Base-by-base conservation (phyloP, 768 basidiomycete species). In the Dentipellis sp. region DNA sequence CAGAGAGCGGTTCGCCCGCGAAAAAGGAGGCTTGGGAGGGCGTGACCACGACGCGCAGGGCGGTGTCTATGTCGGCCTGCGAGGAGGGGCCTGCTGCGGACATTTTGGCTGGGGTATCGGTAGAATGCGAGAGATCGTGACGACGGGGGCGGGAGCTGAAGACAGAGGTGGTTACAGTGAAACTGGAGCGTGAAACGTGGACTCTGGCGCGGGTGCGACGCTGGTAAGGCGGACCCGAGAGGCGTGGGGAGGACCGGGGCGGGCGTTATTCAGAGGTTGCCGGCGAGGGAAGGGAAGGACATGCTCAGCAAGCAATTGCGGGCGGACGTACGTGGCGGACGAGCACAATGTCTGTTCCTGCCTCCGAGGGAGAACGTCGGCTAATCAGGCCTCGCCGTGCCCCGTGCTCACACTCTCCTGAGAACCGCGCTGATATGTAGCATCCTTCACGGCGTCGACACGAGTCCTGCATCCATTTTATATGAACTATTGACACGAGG, bases 1-100 rank as follows among this genome's bases (percentile, higher is more conserved):
- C 91, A 2, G 83, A 75, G 70, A 95, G 91, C 0, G 80, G 74
- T 69, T 97, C 94, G 56, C 94, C 94, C 0, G 94, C 91, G 68
- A 94, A 97, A 71, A 88, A 97, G 0, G 92, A 90, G 0, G 91
- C 87, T 59, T 93, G 88, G 0, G 88, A 77, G 1, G 94, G 94
- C 0, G 80, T 79, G 19, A 89, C 84, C 23, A 81, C 78, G 39
- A 91, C 82, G 38, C 85, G 82, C 4, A 91, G 61, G 19, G 61
- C 59, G 12, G 61, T 46, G 53, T 60, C 59, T 19, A 50, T 19
- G 50, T 49, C 29, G 16, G 40, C 47, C 29, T 50, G 48, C 22
- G 48, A 16, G 48, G 48, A 50, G 2, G 48, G 21, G 9, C 48
- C 48, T 21, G 29, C 19, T 23, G 48, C 57, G 19, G 59, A 60